Percentiles rank a stretch among this genome's conserved stretches.
Evolutionary conservation across 2,329 filamentous ascomycete genomes (phyloP).

Genomic region (Golovinomyces cichoracearum): DNA sequence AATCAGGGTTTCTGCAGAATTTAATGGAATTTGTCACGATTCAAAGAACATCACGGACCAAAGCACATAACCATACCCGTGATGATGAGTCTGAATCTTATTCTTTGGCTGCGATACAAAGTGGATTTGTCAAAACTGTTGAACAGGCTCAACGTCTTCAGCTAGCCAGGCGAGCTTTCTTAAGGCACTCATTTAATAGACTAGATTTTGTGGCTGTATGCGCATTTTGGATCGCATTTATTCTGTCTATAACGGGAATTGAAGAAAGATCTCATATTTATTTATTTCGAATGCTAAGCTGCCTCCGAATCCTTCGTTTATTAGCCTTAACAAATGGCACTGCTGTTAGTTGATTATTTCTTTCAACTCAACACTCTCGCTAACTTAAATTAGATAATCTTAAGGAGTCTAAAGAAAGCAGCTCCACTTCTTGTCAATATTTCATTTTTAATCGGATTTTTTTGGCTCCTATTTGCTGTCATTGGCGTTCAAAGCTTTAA

Average conservation of each 20-base stretch:
- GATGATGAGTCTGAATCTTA: conserved; percentile 10
- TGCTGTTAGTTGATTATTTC: conserved; percentile 33
- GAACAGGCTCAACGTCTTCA: conserved; percentile 63
- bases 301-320: conserved; percentile 74
- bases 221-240: conserved; percentile 83
- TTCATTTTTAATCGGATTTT: conserved; percentile 82
- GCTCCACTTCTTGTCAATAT: conserved; percentile 78
- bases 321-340: conserved; percentile 81
- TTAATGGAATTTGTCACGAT: conserved; percentile 60
- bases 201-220: conserved; percentile 83
- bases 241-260: conserved; percentile 40
- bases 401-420: conserved; percentile 84
- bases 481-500: conserved; percentile 94
- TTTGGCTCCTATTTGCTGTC: conserved; percentile 93
- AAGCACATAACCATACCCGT: conserved; percentile 7
- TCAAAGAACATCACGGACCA: conserved; percentile 29
- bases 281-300: conserved; percentile 90
- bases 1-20: conserved; percentile 48
- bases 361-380: not conserved
- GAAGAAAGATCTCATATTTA: conserved; percentile 51
- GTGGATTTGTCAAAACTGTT: conserved; percentile 30
- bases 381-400: conserved; percentile 38
- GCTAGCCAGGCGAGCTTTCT: conserved; percentile 69
- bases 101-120: conserved; percentile 33
- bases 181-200: conserved; percentile 86